Percentiles rank a stretch among this genome's conserved stretches.
Conservation (phyloP, 495 filamentous ascomycete genomes). For the Recurvomyces mirabilis region DNA sequence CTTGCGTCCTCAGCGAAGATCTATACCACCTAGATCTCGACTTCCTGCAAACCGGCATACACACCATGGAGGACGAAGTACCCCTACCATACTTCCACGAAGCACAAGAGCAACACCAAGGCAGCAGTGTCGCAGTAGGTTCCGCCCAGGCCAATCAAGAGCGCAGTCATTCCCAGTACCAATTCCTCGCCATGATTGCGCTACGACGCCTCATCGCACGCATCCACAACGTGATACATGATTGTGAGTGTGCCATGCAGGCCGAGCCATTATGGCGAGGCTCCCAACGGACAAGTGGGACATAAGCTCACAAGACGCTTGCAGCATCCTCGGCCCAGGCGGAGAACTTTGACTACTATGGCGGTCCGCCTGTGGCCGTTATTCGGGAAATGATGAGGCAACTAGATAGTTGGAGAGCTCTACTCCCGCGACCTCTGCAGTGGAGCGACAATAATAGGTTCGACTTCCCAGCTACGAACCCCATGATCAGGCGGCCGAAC, state of each 20-base stretch:
- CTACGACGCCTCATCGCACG: conserved; percentile 41
- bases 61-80: conserved; percentile 38
- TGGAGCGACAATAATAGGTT: conserved; percentile 43
- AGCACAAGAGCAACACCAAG: conserved; percentile 32
- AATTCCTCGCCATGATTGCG: conserved; percentile 48
- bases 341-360: conserved; percentile 19
- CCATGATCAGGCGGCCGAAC: conserved; percentile 2
- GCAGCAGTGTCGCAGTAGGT: background rate
- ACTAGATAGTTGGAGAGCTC: conserved; percentile 43
- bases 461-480: conserved; percentile 25
- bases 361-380: conserved; percentile 28
- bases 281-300: background rate
- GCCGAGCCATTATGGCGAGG: conserved; percentile 10
- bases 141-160: background rate
- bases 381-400: conserved; percentile 40
- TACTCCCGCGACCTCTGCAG: conserved; percentile 42
- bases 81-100: conserved; percentile 42
- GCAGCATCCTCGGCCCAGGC: conserved; percentile 6
- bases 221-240: conserved; percentile 39
- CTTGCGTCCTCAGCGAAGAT: conserved; percentile 48
- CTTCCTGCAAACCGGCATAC: conserved; percentile 41
- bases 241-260: conserved; percentile 31
- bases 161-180: conserved; percentile 38
- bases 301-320: background rate
- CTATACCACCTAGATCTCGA: conserved; percentile 45